Percentiles rank a stretch among this genome's conserved stretches.
Evolutionary conservation across 345 rosid species (phyloP).

Genomic region (Luvunga scandens): DNA sequence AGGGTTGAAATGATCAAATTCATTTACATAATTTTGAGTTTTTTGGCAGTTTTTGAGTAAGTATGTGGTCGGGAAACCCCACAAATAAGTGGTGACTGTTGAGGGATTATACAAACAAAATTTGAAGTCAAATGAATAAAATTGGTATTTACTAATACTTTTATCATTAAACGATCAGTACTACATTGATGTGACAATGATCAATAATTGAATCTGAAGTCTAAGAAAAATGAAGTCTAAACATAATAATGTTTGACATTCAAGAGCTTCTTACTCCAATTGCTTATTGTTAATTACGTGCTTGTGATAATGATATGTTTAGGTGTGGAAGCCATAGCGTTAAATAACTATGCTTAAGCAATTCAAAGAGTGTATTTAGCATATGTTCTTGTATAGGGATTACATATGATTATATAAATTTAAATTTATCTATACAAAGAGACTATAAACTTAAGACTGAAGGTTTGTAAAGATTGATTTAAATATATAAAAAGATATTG

Average conservation of each 20-base stretch:
- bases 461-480: not conserved
- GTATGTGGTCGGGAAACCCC: not conserved
- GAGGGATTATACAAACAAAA: not conserved
- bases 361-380: no score
- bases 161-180: not conserved
- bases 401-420: not conserved
- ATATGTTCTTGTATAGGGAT: not conserved
- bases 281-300: not conserved
- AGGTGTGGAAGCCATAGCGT: not conserved
- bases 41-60: not conserved
- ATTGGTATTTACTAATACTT: not conserved
- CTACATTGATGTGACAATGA: not conserved
- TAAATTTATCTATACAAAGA: not conserved
- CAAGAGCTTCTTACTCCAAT: not conserved
- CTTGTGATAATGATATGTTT: not conserved
- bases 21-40: not conserved
- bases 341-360: no score
- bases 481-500: not conserved
- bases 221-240: not conserved
- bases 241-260: not conserved
- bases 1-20: not conserved
- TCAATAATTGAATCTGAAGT: not conserved
- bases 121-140: constrained; percentile 9
- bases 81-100: not conserved
- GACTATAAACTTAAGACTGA: no score